Percentiles rank a stretch among this genome's conserved stretches.
phyloP scores from a whole-genome alignment of 768 basidiomycete genomes.

The Lentinula guzmanii region DNA sequence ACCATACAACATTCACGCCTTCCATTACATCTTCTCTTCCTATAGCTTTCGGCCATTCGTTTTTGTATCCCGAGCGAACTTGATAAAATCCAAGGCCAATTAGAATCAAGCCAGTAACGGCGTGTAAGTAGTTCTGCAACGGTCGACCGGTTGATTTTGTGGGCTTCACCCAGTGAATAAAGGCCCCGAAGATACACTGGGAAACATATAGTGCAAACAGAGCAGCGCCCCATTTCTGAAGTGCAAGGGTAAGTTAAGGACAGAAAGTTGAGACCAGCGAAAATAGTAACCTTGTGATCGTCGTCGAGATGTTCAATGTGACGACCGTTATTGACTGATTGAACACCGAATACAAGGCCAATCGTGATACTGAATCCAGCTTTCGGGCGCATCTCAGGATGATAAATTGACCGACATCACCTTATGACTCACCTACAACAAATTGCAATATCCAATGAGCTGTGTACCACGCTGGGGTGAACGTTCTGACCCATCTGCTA shows the following conservation, averaged over 20 bases:
- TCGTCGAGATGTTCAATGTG: constrained; percentile 32
- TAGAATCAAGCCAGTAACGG: constrained; percentile 43
- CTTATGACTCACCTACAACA: constrained; percentile 28
- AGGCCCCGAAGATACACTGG: constrained; percentile 43
- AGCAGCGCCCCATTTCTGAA: constrained; percentile 43
- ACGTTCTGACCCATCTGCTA: constrained; percentile 48
- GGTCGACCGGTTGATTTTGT: constrained; percentile 30
- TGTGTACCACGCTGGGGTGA: constrained; percentile 44
- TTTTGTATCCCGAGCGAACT: constrained; percentile 37
- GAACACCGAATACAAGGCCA: constrained; percentile 40
- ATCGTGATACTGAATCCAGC: constrained; percentile 37
- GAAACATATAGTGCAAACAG: constrained; percentile 44
- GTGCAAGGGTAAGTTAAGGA: not conserved
- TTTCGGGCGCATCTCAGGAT: constrained; percentile 11
- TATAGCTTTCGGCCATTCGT: constrained; percentile 44
- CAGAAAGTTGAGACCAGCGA: constrained; percentile 3
- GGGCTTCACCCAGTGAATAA: constrained; percentile 51
- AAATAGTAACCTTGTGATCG: constrained; percentile 37
- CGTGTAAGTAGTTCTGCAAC: constrained; percentile 54
- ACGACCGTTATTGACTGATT: constrained; percentile 25
- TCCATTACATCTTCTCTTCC: constrained; percentile 32
- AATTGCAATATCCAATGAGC: constrained; percentile 49
- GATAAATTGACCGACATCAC: constrained; percentile 2
- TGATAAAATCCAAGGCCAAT: constrained; percentile 46
- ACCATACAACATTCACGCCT: constrained; percentile 35